These are phyloP conservation scores for Blastobotrys malaysiensis DNA, from an alignment of 1,139 yeast genomes.

Conservation along the genomic window DNA sequence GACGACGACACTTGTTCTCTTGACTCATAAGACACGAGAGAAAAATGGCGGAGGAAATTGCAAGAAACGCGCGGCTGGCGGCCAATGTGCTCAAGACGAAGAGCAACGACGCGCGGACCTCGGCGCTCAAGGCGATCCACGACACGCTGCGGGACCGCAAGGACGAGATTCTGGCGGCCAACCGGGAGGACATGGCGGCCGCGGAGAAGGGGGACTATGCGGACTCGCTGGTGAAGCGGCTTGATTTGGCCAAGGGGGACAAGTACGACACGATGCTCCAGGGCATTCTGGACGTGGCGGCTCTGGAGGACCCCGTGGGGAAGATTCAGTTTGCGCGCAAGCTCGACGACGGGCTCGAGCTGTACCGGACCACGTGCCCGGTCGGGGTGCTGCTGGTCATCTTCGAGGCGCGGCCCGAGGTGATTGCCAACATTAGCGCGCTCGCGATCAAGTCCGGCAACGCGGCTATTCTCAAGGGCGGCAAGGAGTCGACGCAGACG, in stretches of 20 bases:
- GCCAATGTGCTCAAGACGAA: constrained; percentile 77
- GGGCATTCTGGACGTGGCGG: constrained; percentile 89
- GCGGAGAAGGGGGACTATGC: constrained; percentile 60
- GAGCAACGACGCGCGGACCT: constrained; percentile 64
- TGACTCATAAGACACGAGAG: not conserved
- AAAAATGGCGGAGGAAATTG: constrained; percentile 62
- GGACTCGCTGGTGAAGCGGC: constrained; percentile 67
- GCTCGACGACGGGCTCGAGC: constrained; percentile 78
- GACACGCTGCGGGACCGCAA: constrained; percentile 57
- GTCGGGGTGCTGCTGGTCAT: constrained; percentile 91
- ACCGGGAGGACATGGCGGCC: constrained; percentile 63
- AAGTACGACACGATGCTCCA: constrained; percentile 92
- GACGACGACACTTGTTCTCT: not conserved
- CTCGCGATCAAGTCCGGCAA: constrained; percentile 88
- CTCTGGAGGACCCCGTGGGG: constrained; percentile 85
- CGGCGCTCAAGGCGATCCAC: constrained; percentile 66
- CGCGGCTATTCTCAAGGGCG: constrained; percentile 95
- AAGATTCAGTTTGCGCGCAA: constrained; percentile 73
- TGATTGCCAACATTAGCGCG: constrained; percentile 94
- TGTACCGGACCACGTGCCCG: constrained; percentile 84
- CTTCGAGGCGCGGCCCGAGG: constrained; percentile 97
- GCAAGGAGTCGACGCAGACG: constrained; percentile 83
- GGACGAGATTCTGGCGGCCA: constrained; percentile 62
- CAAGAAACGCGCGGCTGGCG: constrained; percentile 70
- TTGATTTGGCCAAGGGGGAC: constrained; percentile 75